Base-by-base conservation (phyloP, 495 filamentous ascomycete species). In the Aspergillus asperescens region DNA sequence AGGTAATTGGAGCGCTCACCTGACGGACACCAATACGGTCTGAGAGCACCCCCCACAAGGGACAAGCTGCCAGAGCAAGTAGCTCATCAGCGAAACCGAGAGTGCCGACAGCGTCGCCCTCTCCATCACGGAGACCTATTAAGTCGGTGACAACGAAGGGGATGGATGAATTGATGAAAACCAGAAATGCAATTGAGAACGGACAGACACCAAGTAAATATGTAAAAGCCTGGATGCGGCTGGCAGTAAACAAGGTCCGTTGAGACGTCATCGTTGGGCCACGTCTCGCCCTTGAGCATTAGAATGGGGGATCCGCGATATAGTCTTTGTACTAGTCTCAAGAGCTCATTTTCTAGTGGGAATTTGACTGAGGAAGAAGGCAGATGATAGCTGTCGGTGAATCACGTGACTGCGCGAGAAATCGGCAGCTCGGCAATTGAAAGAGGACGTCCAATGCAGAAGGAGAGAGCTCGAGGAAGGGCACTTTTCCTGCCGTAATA, bases 11-110 rank as follows among this genome's bases (percentile, higher is more conserved):
- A 19, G 28, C 24, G 52, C 70, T 65, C 57, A 86, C 83, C 61
- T 71, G 65, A 52, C 92, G 77, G 47, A 96, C 90, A 35, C 93
- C 93, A 41, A 94, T 73, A 23, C 87, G 81, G 70, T 99, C 93
- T 19, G 86, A 91, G n/a, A 95, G 67, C 12, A 95, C 74, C 6
- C 93, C 93, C 94, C 94, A 97, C 23, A 86, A 56, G 9, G 93
- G 94, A 59, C 91, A 96, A 3, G 93, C 93, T 20, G 90, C 77
- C 50, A 99, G 77, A 4, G 89, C 93, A 23, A 97, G 83, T 37
- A 97, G 58, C 69, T 99, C 93, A 74, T 99, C 93, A 1, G 86
- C 91, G 69, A 99, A 97, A 27, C 93, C 93, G 28, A 99, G 76
- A 1, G 91, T 96, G 19, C 93, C 93, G 16, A 95, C 90, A 4